Conservation (phyloP, 2,329 filamentous ascomycete genomes). For the Neofusicoccum ribis region DNA sequence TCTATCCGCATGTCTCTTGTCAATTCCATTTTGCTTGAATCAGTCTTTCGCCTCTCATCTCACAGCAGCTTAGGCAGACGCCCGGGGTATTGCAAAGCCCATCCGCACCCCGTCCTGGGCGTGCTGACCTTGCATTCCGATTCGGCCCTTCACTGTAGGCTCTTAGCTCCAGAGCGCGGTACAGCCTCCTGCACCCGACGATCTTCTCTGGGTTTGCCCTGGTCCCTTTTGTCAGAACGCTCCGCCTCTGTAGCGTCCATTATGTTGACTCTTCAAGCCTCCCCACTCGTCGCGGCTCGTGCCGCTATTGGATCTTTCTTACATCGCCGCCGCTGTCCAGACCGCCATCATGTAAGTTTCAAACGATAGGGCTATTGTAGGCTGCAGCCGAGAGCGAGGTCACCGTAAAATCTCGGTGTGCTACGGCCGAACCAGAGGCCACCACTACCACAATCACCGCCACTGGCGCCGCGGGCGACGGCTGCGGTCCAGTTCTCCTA, state of each 20-base stretch:
- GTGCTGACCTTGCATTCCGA: conserved; percentile 9
- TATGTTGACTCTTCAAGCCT: background rate
- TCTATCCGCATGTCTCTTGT: background rate
- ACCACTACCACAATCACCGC: background rate
- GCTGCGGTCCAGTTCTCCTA: background rate
- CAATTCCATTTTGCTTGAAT: background rate
- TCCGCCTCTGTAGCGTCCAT: background rate
- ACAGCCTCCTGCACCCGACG: background rate
- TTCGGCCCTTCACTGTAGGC: background rate
- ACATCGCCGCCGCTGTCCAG: background rate
- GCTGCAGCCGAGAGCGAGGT: background rate
- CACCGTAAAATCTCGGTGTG: background rate
- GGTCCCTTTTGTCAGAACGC: background rate
- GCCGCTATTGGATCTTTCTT: background rate
- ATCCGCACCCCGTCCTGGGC: background rate
- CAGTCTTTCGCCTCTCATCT: conserved; percentile 8
- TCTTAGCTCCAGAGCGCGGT: background rate
- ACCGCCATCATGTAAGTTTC: background rate
- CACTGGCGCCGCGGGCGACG: background rate
- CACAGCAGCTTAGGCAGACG: conserved; percentile 16
- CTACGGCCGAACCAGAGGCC: background rate
- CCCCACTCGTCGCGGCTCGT: background rate
- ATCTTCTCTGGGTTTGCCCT: background rate
- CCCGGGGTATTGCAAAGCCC: background rate
- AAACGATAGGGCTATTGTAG: background rate